phyloP scores from a whole-genome alignment of 1,284 basidiomycete species.

The Moniliophthora roreri region DNA sequence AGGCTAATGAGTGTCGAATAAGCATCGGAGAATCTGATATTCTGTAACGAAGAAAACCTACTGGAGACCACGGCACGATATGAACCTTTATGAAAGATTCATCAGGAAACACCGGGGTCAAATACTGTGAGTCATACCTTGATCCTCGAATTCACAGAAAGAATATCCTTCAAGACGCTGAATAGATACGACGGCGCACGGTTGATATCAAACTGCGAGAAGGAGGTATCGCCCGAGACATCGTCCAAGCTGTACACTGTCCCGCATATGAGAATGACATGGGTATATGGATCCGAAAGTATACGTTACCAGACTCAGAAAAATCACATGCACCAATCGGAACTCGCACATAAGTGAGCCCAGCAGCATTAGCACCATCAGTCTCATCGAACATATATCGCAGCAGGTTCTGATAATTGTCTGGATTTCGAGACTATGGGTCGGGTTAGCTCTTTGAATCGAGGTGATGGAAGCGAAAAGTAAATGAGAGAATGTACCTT shows the following conservation, averaged over 20 bases:
- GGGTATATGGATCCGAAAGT: not conserved
- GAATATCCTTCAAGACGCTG: constrained; percentile 31
- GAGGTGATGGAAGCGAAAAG: not conserved
- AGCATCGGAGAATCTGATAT: not conserved
- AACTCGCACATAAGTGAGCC: constrained; percentile 29
- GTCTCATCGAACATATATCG: too few species aligned
- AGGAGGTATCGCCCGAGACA: constrained; percentile 27
- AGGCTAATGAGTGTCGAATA: constrained; percentile 15
- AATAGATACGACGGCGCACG: constrained; percentile 31
- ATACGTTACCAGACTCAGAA: constrained; percentile 19
- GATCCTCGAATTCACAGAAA: constrained; percentile 24
- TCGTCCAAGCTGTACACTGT: constrained; percentile 32
- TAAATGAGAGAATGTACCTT: constrained; percentile 22
- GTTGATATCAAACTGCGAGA: constrained; percentile 29
- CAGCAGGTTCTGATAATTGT: too few species aligned
- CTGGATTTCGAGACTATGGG: too few species aligned
- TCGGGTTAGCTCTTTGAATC: not conserved
- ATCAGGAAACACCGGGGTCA: not conserved
- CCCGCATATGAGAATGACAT: not conserved
- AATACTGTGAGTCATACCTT: constrained; percentile 1
- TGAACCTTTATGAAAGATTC: constrained; percentile 24
- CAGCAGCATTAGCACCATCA: constrained; percentile 29
- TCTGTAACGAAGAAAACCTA: constrained; percentile 13
- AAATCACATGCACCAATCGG: constrained; percentile 34
- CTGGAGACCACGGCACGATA: constrained; percentile 35